Evolutionary conservation across 2,329 filamentous ascomycete species (phyloP), one percentile per base, ranked within the genome.

Genomic region (Tolypocladium tundrense): DNA sequence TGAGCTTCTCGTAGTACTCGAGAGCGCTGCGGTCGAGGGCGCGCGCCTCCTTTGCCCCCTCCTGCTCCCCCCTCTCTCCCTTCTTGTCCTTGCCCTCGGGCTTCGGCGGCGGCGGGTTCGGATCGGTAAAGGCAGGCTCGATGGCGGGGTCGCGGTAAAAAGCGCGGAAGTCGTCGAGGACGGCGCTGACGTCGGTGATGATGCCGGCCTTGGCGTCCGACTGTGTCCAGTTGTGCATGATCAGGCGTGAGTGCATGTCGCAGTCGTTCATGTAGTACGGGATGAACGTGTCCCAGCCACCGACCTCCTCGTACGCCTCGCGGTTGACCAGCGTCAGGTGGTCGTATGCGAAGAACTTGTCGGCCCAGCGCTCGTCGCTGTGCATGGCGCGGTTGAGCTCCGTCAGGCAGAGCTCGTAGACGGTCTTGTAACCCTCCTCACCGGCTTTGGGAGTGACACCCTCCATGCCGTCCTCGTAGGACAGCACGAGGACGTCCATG

Each of bases 181-280:
- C 69, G 37, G 70, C 67, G 50, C 74, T 77, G 0, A 79, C 75
- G 61, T 79, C 76, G 37, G 72, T 76, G 43, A 82, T 69, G 37
- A 77, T 70, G 16, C 75, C 78, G 4, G 70, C 73, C 7, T 66
- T 68, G 1, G 61, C 67, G 52, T 78, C 73, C 6, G 64, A 61
- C 57, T 73, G 75, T 7, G 68, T 72, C 70, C 75, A 78, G 5
- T 74, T 72, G 16, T 66, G 69, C 77, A 81, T 80, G 7, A 62
- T 59, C n/a, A 82, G 61, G 4, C 79, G 73, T 8, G 69, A 69
- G 63, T 82, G 78, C 71, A 80, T 77, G 64, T 83, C 81, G 67
- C 80, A 84, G 64, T 85, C 81, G 40, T 77, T 81, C 60, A 77
- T 73, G 65, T 84, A 84, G 63, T 79, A 85, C 0, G 81, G 79